phyloP scores from a whole-genome alignment of 2,329 filamentous ascomycete species.

The Aureobasidium sp. region DNA sequence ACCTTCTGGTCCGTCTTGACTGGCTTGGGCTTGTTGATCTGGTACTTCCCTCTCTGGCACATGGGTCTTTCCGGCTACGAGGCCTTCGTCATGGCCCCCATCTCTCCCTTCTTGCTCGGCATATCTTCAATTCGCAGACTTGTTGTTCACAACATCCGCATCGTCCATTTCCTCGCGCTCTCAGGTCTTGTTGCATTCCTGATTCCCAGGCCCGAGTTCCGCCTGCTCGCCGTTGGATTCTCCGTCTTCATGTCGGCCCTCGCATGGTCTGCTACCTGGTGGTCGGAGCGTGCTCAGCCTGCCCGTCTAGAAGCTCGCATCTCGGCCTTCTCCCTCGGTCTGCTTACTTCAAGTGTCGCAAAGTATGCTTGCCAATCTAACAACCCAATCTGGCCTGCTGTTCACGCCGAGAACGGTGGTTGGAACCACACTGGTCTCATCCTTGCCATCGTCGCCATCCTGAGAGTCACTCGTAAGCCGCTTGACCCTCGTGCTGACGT shows the following conservation, averaged over 20 bases:
- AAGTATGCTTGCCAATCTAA: constrained; percentile 94
- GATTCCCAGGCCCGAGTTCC: constrained; percentile 60
- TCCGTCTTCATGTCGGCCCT: constrained; percentile 73
- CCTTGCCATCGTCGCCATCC: constrained; percentile 66
- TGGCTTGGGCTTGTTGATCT: constrained; percentile 78
- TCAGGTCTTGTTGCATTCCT: constrained; percentile 78
- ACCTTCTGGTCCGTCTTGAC: constrained; percentile 95
- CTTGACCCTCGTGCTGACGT: constrained; percentile 5
- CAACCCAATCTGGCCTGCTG: constrained; percentile 93
- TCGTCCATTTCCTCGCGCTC: constrained; percentile 67
- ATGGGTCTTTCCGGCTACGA: constrained; percentile 99
- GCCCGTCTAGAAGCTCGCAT: constrained; percentile 73
- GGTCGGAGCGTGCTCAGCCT: constrained; percentile 65
- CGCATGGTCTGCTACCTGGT: constrained; percentile 75
- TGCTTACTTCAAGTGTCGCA: constrained; percentile 75
- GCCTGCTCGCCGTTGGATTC: constrained; percentile 74
- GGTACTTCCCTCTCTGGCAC: constrained; percentile 96
- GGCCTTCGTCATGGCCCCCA: constrained; percentile 72
- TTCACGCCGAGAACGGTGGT: constrained; percentile 82
- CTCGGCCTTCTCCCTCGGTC: constrained; percentile 69
- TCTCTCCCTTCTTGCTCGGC: constrained; percentile 71
- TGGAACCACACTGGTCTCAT: constrained; percentile 79
- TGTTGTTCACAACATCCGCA: constrained; percentile 58
- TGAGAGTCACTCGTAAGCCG: constrained; percentile 13
- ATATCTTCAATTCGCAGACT: constrained; percentile 61